Conservation (phyloP, 2,329 filamentous ascomycete genomes). For the Neurospora sp. region DNA sequence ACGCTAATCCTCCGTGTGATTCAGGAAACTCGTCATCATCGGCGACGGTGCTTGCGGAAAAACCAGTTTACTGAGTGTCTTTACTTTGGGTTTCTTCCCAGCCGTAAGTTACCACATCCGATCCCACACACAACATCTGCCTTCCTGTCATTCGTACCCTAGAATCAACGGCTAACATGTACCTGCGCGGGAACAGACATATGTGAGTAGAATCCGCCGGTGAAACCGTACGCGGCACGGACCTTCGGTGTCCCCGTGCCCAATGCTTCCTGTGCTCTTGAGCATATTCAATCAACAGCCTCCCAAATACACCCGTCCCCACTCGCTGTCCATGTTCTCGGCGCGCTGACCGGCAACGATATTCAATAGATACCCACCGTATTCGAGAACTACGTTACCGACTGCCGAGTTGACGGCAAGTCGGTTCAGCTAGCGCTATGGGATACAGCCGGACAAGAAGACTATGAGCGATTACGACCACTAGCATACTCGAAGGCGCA, state of each 20-base stretch:
- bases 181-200: slow-evolving; percentile 35
- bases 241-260: neutral
- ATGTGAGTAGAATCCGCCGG: slow-evolving; percentile 33
- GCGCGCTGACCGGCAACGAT: neutral
- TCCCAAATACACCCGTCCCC: neutral
- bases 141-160: slow-evolving; percentile 3
- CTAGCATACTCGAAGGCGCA: slow-evolving; percentile 96
- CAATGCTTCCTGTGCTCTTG: neutral
- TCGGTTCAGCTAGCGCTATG: slow-evolving; percentile 96
- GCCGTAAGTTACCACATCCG: slow-evolving; percentile 55
- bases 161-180: slow-evolving; percentile 21
- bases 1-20: slow-evolving; percentile 5
- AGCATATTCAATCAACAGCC: neutral
- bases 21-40: slow-evolving; percentile 91
- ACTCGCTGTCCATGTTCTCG: neutral
- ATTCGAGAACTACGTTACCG: slow-evolving; percentile 98
- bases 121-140: slow-evolving; percentile 2
- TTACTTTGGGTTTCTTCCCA: slow-evolving; percentile 95
- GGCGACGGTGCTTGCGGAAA: slow-evolving; percentile 97
- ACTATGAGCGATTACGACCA: slow-evolving; percentile 91
- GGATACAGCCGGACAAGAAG: slow-evolving; percentile 99
- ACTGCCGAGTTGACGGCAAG: slow-evolving; percentile 95
- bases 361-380: slow-evolving; percentile 73
- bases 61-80: slow-evolving; percentile 93
- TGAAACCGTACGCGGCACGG: neutral